Conservation (phyloP, 176 grass and related monocot species). For the Neostapfia colusana region DNA sequence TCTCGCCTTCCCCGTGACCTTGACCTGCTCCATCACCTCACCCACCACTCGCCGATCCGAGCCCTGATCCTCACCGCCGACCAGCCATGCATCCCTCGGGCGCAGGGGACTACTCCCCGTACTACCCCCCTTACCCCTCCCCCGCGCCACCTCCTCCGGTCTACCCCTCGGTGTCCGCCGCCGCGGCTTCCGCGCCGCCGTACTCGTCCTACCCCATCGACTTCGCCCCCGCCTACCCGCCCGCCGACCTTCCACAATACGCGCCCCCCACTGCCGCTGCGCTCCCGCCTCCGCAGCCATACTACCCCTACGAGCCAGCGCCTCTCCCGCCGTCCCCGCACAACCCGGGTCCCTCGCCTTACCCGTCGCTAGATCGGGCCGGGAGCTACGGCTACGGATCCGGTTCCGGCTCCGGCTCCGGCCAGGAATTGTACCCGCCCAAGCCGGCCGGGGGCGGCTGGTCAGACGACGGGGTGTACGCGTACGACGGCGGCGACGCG, state of each 20-base stretch:
- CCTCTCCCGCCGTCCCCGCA: constrained; percentile 44
- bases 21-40: not conserved
- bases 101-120: constrained; percentile 42
- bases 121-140: constrained; percentile 55
- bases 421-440: constrained; percentile 50
- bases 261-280: constrained; percentile 9
- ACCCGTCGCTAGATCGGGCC: constrained; percentile 55
- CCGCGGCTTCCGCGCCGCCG: constrained; percentile 70
- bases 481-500: constrained; percentile 62
- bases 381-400: constrained; percentile 52
- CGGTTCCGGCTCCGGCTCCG: constrained; percentile 42
- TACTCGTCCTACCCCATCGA: constrained; percentile 69
- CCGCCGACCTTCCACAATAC: constrained; percentile 42
- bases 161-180: constrained; percentile 49
- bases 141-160: constrained; percentile 22
- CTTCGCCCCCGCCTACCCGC: constrained; percentile 44
- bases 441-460: constrained; percentile 35
- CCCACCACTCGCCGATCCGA: constrained; percentile 34
- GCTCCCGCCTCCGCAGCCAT: constrained; percentile 45
- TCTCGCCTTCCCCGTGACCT: not conserved
- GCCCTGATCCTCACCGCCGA: constrained; percentile 3
- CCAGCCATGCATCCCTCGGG: constrained; percentile 58
- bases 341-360: constrained; percentile 49
- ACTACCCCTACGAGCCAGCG: constrained; percentile 50
- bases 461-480: constrained; percentile 74